Evolutionary conservation across 306 rosid genomes (phyloP).

Genomic region (Fagus sylvatica): DNA sequence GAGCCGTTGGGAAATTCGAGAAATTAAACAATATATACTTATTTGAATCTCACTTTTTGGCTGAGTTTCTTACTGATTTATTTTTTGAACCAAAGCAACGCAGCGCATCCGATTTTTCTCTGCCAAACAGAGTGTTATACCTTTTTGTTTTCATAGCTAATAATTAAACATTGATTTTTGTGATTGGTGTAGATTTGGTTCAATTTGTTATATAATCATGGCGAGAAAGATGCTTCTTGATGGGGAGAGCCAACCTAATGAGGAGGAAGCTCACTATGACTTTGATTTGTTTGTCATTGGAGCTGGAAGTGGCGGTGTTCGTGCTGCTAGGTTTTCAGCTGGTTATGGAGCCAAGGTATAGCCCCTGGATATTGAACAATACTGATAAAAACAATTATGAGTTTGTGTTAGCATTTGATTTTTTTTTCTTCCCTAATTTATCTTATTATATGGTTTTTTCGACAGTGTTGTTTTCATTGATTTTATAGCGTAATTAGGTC

Average conservation of each 20-base stretch:
- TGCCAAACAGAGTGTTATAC: not conserved
- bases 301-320: slow-evolving; percentile 99
- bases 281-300: slow-evolving; percentile 89
- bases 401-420: not conserved
- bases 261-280: slow-evolving; percentile 52
- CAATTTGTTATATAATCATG: slow-evolving; percentile 43
- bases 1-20: too few relatives aligned
- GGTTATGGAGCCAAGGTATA: slow-evolving; percentile 82
- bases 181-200: slow-evolving; percentile 24
- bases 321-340: slow-evolving; percentile 86
- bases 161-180: not conserved
- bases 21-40: too few relatives aligned
- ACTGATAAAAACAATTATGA: not conserved
- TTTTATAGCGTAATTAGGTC: not conserved
- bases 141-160: slow-evolving; percentile 7
- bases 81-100: not conserved
- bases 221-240: slow-evolving; percentile 86
- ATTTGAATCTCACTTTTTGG: too few relatives aligned
- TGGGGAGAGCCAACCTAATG: slow-evolving; percentile 50
- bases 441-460: not conserved
- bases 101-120: not conserved
- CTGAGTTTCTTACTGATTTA: not conserved
- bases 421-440: not conserved
- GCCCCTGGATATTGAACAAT: not conserved
- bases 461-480: not conserved